These are phyloP conservation scores for Trypanosoma boissoni DNA, from an alignment of 208 protist species.

Conservation along the genomic window DNA sequence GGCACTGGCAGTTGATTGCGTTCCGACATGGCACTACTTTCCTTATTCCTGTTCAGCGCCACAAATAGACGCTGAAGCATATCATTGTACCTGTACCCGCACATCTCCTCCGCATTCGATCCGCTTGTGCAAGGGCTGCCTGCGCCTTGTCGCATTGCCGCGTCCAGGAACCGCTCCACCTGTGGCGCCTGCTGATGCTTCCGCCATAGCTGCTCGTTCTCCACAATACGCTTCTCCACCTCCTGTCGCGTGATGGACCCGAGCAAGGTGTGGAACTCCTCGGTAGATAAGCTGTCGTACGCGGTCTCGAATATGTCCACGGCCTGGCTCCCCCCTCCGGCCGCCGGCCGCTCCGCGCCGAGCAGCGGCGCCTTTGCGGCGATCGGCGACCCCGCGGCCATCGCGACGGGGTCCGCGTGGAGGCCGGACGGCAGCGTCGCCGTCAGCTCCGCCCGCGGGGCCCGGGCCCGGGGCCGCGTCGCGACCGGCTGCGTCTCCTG, in stretches of 20 bases:
- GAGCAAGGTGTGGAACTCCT: conserved; percentile 45
- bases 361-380: neutral
- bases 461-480: too few relatives aligned
- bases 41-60: conserved; percentile 66
- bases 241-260: conserved; percentile 30
- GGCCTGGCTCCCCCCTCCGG: neutral
- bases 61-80: conserved; percentile 75
- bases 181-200: conserved; percentile 29
- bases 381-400: conserved; percentile 2
- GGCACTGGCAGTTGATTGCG: conserved; percentile 81
- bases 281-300: conserved; percentile 64
- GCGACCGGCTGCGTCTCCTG: neutral
- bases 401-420: neutral
- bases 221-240: conserved; percentile 55
- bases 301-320: conserved; percentile 44
- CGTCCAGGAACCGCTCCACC: conserved; percentile 60
- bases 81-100: conserved; percentile 65
- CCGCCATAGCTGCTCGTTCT: conserved; percentile 33
- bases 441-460: neutral
- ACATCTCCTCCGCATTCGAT: conserved; percentile 15
- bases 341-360: conserved; percentile 1
- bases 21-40: conserved; percentile 58
- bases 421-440: too few relatives aligned
- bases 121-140: conserved; percentile 1
- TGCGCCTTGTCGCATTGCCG: neutral